A percentile compares a stretch with the other conserved stretches of the same genome.
Conservation (phyloP, 306 rosid genomes). For the Amphicarpaea edgeworthii region DNA sequence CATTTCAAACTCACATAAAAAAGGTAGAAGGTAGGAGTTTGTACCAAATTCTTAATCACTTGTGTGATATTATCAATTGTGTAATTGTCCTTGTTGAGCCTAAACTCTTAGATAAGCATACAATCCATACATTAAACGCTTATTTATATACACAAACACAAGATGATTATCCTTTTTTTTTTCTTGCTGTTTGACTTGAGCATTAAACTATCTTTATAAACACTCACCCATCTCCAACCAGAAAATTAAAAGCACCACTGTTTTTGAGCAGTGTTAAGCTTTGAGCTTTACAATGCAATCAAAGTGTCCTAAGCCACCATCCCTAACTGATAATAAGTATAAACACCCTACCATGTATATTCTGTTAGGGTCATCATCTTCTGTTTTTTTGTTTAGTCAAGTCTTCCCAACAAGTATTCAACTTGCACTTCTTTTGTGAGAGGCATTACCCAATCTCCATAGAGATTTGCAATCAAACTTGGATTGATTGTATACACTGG, state of each 20-base stretch:
- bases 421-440: conserved; percentile 69
- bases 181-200: not conserved
- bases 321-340: not conserved
- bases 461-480: conserved; percentile 51
- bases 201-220: not conserved
- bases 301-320: not conserved
- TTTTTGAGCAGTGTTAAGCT: no score
- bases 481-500: conserved; percentile 61
- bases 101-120: not conserved
- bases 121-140: not conserved
- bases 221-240: no score
- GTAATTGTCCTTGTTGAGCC: not conserved
- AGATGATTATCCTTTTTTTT: not conserved
- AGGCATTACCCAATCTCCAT: conserved; percentile 66
- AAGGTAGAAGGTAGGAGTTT: no score
- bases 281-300: not conserved
- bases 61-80: not conserved
- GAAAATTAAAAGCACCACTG: no score
- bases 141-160: not conserved
- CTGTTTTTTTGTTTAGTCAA: conserved; percentile 37
- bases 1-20: no score
- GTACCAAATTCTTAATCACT: no score
- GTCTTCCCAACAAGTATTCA: conserved; percentile 62
- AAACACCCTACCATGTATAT: not conserved
- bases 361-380: not conserved